A percentile compares a stretch with the other conserved stretches of the same genome.
Evolutionary conservation across 768 basidiomycete species (phyloP).

Genomic region (Termitomyces sp.): DNA sequence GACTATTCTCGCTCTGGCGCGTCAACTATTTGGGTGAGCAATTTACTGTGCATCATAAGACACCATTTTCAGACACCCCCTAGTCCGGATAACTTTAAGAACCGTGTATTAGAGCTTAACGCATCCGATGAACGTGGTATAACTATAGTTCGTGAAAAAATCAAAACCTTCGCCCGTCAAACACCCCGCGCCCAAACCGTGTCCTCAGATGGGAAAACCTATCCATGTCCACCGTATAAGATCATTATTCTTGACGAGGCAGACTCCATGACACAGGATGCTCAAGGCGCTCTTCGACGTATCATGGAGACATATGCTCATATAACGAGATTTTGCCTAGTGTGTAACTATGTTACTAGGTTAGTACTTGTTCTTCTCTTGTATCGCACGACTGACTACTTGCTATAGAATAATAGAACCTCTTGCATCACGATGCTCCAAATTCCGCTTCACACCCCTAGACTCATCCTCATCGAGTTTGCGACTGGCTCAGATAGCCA

Average conservation of each 20-base stretch:
- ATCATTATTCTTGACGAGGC: conserved; percentile 99
- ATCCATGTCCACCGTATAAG: conserved; percentile 97
- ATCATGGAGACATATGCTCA: conserved; percentile 99
- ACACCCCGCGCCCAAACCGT: conserved; percentile 76
- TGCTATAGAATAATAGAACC: conserved; percentile 90
- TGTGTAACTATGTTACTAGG: conserved; percentile 99
- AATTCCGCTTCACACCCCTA: conserved; percentile 96
- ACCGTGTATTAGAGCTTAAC: conserved; percentile 93
- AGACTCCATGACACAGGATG: conserved; percentile 99
- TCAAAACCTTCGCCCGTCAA: conserved; percentile 96
- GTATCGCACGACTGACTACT: neutral
- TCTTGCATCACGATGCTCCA: conserved; percentile 96
- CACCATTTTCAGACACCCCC: neutral
- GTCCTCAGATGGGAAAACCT: conserved; percentile 75
- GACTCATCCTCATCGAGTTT: conserved; percentile 71
- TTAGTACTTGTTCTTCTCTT: conserved; percentile 27
- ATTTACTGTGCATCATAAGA: conserved; percentile 3
- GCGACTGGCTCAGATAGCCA: conserved; percentile 78
- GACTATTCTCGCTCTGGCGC: conserved; percentile 89
- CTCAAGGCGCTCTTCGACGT: conserved; percentile 92
- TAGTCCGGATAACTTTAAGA: conserved; percentile 92
- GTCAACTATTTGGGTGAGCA: conserved; percentile 90
- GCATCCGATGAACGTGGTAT: conserved; percentile 99
- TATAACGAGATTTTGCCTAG: conserved; percentile 96
- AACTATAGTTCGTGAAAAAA: conserved; percentile 93